A percentile compares a stretch with the other conserved stretches of the same genome.
phyloP scores from a whole-genome alignment of 495 filamentous ascomycete species.

The Lasiosphaeria ovina region DNA sequence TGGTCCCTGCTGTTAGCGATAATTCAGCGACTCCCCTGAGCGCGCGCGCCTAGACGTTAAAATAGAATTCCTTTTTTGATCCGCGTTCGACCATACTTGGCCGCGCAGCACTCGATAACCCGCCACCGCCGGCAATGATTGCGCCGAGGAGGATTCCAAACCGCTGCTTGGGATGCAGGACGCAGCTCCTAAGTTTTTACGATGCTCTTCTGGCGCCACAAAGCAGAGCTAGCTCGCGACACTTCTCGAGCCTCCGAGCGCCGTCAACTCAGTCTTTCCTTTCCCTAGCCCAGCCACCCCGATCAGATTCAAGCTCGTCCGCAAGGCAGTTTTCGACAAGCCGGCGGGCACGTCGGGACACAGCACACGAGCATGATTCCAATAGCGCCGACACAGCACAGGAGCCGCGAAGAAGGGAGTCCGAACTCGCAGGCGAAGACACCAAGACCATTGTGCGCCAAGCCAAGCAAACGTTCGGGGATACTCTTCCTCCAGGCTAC shows the following conservation, averaged over 20 bases:
- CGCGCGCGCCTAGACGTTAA: no score
- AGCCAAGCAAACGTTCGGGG: constrained; percentile 72
- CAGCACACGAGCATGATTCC: not conserved
- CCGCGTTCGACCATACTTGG: not conserved
- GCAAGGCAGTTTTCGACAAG: constrained; percentile 42
- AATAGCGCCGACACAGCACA: constrained; percentile 8
- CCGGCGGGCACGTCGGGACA: constrained; percentile 23
- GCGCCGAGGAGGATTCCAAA: constrained; percentile 44
- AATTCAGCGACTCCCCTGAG: no score
- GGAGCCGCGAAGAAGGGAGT: constrained; percentile 7
- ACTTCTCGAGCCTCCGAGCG: constrained; percentile 18
- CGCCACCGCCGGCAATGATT: constrained; percentile 37
- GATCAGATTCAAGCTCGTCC: constrained; percentile 17
- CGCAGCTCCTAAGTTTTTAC: constrained; percentile 46
- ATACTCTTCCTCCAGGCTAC: constrained; percentile 71
- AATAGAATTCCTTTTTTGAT: no score
- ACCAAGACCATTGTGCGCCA: constrained; percentile 64
- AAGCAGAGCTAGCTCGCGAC: constrained; percentile 16
- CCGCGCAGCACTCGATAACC: not conserved
- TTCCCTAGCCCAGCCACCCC: constrained; percentile 16
- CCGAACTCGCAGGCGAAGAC: constrained; percentile 29
- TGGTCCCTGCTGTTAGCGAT: no score
- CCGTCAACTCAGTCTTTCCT: constrained; percentile 8
- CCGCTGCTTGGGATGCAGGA: constrained; percentile 50
- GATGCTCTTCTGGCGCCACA: constrained; percentile 34